phyloP scores from a whole-genome alignment of 495 filamentous ascomycete genomes.

The Hyaloscypha hepaticicola region DNA sequence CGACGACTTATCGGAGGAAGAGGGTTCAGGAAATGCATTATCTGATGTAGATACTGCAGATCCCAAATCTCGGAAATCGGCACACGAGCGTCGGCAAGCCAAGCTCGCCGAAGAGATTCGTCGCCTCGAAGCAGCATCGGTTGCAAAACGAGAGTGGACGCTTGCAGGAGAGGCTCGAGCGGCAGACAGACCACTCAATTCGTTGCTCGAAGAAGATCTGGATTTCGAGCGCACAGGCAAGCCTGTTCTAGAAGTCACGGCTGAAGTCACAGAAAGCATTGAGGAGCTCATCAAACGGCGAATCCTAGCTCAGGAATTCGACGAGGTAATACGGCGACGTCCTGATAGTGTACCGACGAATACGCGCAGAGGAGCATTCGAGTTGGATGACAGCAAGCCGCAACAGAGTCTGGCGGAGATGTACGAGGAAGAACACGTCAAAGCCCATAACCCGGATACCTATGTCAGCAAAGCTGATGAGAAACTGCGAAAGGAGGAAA shows the following conservation, averaged over 20 bases:
- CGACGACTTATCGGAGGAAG: constrained; percentile 68
- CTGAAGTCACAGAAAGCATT: constrained; percentile 89
- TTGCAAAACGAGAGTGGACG: constrained; percentile 90
- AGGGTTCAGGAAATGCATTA: constrained; percentile 53
- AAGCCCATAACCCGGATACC: constrained; percentile 69
- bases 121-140: constrained; percentile 80
- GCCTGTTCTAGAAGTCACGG: constrained; percentile 89
- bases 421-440: constrained; percentile 90
- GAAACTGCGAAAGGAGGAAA: constrained; percentile 76
- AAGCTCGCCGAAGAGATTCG: constrained; percentile 87
- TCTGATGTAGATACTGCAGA: constrained; percentile 56
- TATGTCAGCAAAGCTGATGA: constrained; percentile 80
- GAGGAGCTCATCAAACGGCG: constrained; percentile 93
- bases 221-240: constrained; percentile 97
- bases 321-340: constrained; percentile 83
- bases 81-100: constrained; percentile 83
- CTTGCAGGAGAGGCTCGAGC: constrained; percentile 87
- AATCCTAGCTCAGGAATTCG: constrained; percentile 87
- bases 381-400: constrained; percentile 84
- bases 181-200: constrained; percentile 79
- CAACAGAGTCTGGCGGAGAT: constrained; percentile 86
- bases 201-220: constrained; percentile 89
- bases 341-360: constrained; percentile 61
- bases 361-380: constrained; percentile 64
- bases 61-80: constrained; percentile 61